Evolutionary conservation across 2,329 filamentous ascomycete genomes (phyloP), one percentile per base, ranked within the genome.

Genomic region (Lanzia echinophila): DNA sequence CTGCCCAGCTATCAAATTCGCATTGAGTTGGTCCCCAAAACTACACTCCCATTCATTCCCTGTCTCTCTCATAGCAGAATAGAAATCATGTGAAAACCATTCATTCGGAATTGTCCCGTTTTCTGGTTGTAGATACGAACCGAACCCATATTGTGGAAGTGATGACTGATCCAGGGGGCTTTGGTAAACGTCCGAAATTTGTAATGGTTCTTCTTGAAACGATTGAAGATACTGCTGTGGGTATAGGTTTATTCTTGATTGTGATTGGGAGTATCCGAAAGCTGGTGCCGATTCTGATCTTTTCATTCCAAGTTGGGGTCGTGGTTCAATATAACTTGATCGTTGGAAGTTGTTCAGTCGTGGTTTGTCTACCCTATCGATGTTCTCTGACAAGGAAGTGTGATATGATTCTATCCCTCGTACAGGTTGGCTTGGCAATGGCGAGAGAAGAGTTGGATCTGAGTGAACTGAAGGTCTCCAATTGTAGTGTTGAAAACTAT

Each of bases 11-110:
- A 45, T 32, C 36, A 54, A 33, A 22, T 55, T 53, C 15, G 49
- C 55, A 38, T 47, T 56, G 15, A 56, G 51, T 6, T 41, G 7
- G 17, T 48, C 45, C 5, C 49, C 54, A 42, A 42, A 17, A 22
- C 33, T 43, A 41, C 45, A 20, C 19, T 42, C 59, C 58, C 55
- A 58, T 24, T 59, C 60, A 46, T 60, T 60, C 5, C 58, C 60
- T 17, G 59, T 62, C 43, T 63, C 62, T 17, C 55, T 45, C 58
- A 63, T 59, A 0, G 61, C 62, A 12, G 57, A 56, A n/a, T 64
- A 62, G 38, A 64, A 60, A 31, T 63, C 61, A 24, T 57, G 55
- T 2, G 60, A 62, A 20, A 60, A 62, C 61, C 61, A 61, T 2
- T 60, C 55, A 47, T 59, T 56, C 6, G 34, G 50, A 7, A 47